Evolutionary conservation across 371 early-diverging fungal species (phyloP), one percentile per base, ranked within the genome.

Genomic region (Phascolomyces articulosus): DNA sequence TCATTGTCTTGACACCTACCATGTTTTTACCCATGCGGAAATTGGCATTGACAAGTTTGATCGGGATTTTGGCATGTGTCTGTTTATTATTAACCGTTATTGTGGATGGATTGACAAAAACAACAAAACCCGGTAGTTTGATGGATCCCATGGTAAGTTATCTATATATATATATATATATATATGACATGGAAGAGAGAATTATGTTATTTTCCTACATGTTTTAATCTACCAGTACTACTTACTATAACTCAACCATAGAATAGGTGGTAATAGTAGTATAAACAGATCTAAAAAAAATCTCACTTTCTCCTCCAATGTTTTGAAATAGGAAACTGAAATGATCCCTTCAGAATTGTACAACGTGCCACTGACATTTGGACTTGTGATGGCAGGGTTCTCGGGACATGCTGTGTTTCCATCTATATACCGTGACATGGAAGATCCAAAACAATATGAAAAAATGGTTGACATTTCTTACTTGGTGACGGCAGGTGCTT

Each of bases 331-430:
- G 74, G 66, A 60, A 27, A 78, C 76, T 7, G 64, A 66, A 38
- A 16, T 65, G 13, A 44, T 69, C 40, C 71, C 74, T 58, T 40
- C 69, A 29, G 48, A 71, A 34, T 55, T 59, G 40, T 49, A 44
- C 58, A 62, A 59, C 41, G 40, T 70, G 20, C 72, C 76, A 44
- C 68, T 70, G 26, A 63, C 70, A 21, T 76, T 68, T 59, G 75
- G 72, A 21, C 58, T 73, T 6, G 68, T 73, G 27, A 73, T 76
- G 77, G 72, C 73, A 38, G 78, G 78, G 1, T 78, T 69, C 56
- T 61, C 72, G 18, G 87, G 87, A n/a, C 90, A 90, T 69, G 84
- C 86, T 6, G 85, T 88, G 1, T 85, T 87, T 59, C 89, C 92
- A 15, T 70, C 70, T 11, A 80, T 90, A 16, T 87, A 89, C 66